A percentile compares a stretch with the other conserved stretches of the same genome.
phyloP scores from a whole-genome alignment of 140 eudicot species.

The Cichorium intybus region DNA sequence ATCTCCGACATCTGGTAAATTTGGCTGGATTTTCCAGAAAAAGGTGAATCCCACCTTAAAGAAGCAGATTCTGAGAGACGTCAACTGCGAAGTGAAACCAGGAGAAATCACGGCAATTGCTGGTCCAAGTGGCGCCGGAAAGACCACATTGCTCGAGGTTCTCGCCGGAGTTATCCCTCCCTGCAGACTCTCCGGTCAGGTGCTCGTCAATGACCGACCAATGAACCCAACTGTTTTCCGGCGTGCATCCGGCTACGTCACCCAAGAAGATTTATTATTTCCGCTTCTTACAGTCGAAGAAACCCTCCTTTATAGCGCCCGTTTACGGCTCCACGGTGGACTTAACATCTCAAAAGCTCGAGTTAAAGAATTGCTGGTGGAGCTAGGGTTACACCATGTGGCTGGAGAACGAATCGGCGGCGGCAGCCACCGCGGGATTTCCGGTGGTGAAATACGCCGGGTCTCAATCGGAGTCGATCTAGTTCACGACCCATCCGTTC shows the following conservation, averaged over 20 bases:
- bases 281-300: conserved; percentile 80
- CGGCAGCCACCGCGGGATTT: conserved; percentile 48
- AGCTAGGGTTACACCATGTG: conserved; percentile 55
- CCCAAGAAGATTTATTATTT: conserved; percentile 63
- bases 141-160: conserved; percentile 63
- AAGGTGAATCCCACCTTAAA: conserved; percentile 12
- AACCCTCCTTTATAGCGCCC: conserved; percentile 62
- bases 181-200: conserved; percentile 41
- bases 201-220: conserved; percentile 42
- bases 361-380: conserved; percentile 43
- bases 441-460: conserved; percentile 74
- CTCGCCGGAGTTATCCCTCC: conserved; percentile 54
- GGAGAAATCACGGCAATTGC: conserved; percentile 72
- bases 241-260: conserved; percentile 56
- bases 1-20: neutral
- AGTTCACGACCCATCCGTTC: conserved; percentile 62
- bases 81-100: conserved; percentile 52
- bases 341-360: neutral
- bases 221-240: conserved; percentile 36
- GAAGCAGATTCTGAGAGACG: conserved; percentile 44
- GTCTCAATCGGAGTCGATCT: conserved; percentile 72
- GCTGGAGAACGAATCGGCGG: conserved; percentile 51
- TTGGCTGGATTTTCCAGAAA: conserved; percentile 25
- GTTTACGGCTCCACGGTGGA: conserved; percentile 43
- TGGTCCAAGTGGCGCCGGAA: conserved; percentile 87